Evolutionary conservation across 148 eudicot genomes (phyloP).

Genomic region (Silene uniflora): DNA sequence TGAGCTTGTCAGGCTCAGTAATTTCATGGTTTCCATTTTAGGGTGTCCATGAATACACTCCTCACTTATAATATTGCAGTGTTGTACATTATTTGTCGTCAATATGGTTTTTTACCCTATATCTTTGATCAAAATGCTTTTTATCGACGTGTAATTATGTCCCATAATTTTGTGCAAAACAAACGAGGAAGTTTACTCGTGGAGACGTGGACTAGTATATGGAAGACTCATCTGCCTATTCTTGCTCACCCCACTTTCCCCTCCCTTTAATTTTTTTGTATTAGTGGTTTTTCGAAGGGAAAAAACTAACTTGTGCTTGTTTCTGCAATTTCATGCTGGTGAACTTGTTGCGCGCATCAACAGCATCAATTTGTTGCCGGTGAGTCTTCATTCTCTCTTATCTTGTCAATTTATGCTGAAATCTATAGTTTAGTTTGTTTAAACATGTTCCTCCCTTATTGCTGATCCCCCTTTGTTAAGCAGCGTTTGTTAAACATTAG

Average conservation of each 20-base stretch:
- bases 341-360: conserved; percentile 23
- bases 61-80: not conserved
- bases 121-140: no score
- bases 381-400: conserved; percentile 34
- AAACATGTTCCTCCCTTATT: not conserved
- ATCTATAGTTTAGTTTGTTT: not conserved
- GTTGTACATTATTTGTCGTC: not conserved
- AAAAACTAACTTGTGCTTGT: conserved; percentile 31
- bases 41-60: no score
- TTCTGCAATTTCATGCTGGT: conserved; percentile 28
- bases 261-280: not conserved
- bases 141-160: no score
- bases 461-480: not conserved
- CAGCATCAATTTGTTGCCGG: conserved; percentile 99
- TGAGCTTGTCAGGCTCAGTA: no score
- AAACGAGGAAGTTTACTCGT: no score
- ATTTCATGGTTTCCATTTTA: no score
- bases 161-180: no score
- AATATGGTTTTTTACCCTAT: no score
- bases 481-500: no score
- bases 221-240: not conserved
- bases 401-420: not conserved
- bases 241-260: not conserved
- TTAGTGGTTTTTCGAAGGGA: not conserved
- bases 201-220: not conserved